phyloP scores from a whole-genome alignment of 306 rosid genomes.

The Astragalus glycyphyllos region DNA sequence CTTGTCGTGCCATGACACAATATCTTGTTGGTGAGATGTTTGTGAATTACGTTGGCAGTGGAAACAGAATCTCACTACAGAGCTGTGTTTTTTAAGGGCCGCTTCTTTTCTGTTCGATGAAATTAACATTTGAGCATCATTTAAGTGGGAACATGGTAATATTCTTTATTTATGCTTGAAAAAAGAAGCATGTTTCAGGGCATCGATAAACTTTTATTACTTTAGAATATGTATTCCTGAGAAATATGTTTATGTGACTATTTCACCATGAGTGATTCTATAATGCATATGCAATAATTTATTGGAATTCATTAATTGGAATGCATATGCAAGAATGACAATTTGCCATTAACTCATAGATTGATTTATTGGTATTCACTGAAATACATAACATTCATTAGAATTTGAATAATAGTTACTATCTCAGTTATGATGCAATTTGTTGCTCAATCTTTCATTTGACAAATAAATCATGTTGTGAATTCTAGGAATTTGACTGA shows the following conservation, averaged over 20 bases:
- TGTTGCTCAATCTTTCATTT: slow-evolving; percentile 29
- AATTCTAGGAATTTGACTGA: slow-evolving; percentile 69
- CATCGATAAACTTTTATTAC: slow-evolving; percentile 35
- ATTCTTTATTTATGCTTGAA: slow-evolving; percentile 42
- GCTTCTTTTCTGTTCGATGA: slow-evolving; percentile 41
- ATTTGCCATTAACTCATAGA: too few species aligned
- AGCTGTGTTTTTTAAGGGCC: slow-evolving; percentile 34
- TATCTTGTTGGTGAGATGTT: slow-evolving; percentile 35
- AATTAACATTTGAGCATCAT: slow-evolving; percentile 45
- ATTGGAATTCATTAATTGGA: background rate
- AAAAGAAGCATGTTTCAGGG: slow-evolving; percentile 29
- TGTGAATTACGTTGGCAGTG: slow-evolving; percentile 42
- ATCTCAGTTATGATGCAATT: slow-evolving; percentile 33
- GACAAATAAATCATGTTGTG: slow-evolving; percentile 29
- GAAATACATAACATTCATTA: background rate
- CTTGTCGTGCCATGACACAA: slow-evolving; percentile 17
- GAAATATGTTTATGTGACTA: slow-evolving; percentile 16
- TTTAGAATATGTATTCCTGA: slow-evolving; percentile 26
- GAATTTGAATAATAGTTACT: slow-evolving; percentile 28
- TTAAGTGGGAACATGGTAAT: slow-evolving; percentile 47
- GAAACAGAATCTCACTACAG: slow-evolving; percentile 48
- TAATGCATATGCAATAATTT: slow-evolving; percentile 4
- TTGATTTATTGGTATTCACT: slow-evolving; percentile 32
- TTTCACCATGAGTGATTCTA: slow-evolving; percentile 39
- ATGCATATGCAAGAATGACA: too few species aligned